Percentiles rank a stretch among this genome's conserved stretches.
phyloP scores from a whole-genome alignment of 768 basidiomycete genomes.

The Tricholoma furcatifolium region DNA sequence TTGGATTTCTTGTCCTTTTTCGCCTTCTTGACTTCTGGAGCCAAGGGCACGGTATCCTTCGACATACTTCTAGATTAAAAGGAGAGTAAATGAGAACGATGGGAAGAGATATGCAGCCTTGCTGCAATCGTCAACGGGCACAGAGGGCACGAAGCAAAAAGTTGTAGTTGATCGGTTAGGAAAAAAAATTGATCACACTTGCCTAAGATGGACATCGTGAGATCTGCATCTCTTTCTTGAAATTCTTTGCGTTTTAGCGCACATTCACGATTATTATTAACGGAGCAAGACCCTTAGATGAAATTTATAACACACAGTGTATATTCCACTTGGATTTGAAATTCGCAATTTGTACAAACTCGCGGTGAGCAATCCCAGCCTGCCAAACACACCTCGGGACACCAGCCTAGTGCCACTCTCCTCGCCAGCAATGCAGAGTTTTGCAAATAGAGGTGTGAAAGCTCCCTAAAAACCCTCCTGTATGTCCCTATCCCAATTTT shows the following conservation, averaged over 20 bases:
- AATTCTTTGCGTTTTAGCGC: too few species aligned
- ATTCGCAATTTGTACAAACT: too few species aligned
- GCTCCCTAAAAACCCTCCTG: too few species aligned
- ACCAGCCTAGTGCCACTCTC: too few species aligned
- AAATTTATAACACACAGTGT: too few species aligned
- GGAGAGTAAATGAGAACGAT: background rate
- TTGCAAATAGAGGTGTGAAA: too few species aligned
- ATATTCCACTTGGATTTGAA: too few species aligned
- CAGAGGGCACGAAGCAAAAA: background rate
- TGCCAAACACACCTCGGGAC: too few species aligned
- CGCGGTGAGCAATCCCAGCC: background rate
- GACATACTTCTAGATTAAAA: slow-evolving; percentile 21
- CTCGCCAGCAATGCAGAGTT: too few species aligned
- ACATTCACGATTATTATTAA: too few species aligned
- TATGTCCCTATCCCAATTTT: too few species aligned
- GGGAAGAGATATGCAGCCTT: background rate
- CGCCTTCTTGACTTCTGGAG: slow-evolving; percentile 20
- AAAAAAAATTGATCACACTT: slow-evolving; percentile 12
- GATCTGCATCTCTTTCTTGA: background rate
- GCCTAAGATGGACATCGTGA: background rate
- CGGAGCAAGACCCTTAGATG: too few species aligned
- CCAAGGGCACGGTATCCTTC: slow-evolving; percentile 18
- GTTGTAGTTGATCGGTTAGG: slow-evolving; percentile 4
- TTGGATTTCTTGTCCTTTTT: slow-evolving; percentile 25
- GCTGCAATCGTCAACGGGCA: background rate